Conservation (phyloP, 768 basidiomycete species). For the Gloeophyllum trabeum region DNA sequence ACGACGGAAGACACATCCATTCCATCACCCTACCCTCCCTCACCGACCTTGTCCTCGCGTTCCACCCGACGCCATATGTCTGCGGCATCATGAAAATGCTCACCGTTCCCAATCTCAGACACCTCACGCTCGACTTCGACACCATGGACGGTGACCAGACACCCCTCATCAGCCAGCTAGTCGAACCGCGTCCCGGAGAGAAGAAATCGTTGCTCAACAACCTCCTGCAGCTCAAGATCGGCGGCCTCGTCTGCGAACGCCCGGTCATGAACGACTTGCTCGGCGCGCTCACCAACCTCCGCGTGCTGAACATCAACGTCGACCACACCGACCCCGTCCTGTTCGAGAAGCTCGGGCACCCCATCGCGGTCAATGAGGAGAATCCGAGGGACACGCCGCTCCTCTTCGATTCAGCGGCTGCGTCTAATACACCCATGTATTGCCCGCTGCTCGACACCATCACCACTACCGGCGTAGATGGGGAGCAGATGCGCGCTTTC, state of each 20-base stretch:
- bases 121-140: conserved; percentile 42
- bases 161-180: conserved; percentile 33
- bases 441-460: conserved; percentile 44
- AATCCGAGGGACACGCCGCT: conserved; percentile 4
- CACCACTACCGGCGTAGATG: conserved; percentile 31
- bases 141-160: conserved; percentile 33
- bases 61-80: conserved; percentile 18
- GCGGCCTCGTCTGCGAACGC: conserved; percentile 31
- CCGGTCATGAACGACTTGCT: conserved; percentile 26
- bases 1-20: conserved; percentile 7
- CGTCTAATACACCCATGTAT: conserved; percentile 12
- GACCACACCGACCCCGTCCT: conserved; percentile 18
- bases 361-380: conserved; percentile 7
- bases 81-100: conserved; percentile 21
- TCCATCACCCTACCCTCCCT: conserved; percentile 14
- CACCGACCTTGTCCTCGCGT: conserved; percentile 20
- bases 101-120: conserved; percentile 22
- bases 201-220: conserved; percentile 33
- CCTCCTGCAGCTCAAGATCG: conserved; percentile 41
- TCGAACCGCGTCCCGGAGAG: conserved; percentile 12
- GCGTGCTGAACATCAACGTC: conserved; percentile 29
- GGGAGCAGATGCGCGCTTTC: conserved; percentile 28
- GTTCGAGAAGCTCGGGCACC: conserved; percentile 9
- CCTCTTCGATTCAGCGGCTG: not conserved
- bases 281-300: conserved; percentile 34